These are phyloP conservation scores for Xanthoconium stramineum DNA, from an alignment of 768 basidiomycete genomes.

Conservation along the genomic window DNA sequence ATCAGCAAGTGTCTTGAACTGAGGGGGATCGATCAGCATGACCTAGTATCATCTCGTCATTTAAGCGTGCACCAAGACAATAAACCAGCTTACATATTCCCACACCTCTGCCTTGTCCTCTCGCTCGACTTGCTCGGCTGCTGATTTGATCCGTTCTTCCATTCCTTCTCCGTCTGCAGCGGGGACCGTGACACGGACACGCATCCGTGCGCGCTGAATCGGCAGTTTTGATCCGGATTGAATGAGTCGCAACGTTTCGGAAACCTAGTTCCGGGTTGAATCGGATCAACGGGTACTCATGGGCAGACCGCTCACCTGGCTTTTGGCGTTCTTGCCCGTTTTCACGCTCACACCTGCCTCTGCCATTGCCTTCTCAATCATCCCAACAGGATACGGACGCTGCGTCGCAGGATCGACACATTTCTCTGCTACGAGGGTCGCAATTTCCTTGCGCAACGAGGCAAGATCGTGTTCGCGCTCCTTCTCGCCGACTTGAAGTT, in stretches of 20 bases:
- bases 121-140: constrained; percentile 81
- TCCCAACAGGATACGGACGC: constrained; percentile 86
- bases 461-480: constrained; percentile 90
- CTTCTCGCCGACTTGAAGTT: constrained; percentile 95
- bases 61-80: not conserved
- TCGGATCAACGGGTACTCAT: not conserved
- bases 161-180: constrained; percentile 60
- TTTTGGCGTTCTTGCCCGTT: constrained; percentile 87
- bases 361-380: constrained; percentile 97
- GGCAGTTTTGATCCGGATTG: constrained; percentile 84
- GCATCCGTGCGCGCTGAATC: constrained; percentile 92
- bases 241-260: constrained; percentile 82
- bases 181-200: constrained; percentile 79
- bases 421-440: constrained; percentile 91
- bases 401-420: constrained; percentile 92
- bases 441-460: constrained; percentile 83
- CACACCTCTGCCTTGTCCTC: constrained; percentile 78
- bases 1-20: constrained; percentile 87
- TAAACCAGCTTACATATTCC: constrained; percentile 67
- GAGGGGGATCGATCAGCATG: constrained; percentile 89
- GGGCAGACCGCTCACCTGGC: constrained; percentile 56
- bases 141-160: constrained; percentile 65
- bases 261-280: constrained; percentile 51
- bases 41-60: constrained; percentile 49
- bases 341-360: constrained; percentile 93